Conservation (phyloP, 106 monocot species). For the Dendrobium officinale region DNA sequence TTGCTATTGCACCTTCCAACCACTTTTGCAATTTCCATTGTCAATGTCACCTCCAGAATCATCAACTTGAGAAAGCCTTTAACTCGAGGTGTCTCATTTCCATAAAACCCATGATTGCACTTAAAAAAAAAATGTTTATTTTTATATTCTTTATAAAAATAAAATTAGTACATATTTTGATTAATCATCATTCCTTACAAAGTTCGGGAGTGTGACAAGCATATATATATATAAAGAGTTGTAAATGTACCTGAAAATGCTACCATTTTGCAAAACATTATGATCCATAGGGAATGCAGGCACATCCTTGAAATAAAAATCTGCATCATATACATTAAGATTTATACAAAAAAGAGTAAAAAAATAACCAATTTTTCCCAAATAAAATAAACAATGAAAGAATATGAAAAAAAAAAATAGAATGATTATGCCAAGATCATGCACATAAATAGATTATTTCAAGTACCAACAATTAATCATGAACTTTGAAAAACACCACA, state of each 20-base stretch:
- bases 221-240: background rate
- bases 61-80: background rate
- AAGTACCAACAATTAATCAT: background rate
- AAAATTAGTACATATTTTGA: background rate
- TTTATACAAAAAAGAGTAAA: background rate
- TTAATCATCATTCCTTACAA: background rate
- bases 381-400: background rate
- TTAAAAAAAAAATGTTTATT: background rate
- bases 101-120: background rate
- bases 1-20: background rate
- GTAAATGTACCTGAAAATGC: background rate
- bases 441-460: background rate
- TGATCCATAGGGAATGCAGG: background rate
- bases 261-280: constrained; percentile 1
- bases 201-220: background rate
- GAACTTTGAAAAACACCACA: background rate
- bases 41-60: background rate
- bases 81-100: background rate
- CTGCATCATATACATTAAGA: background rate
- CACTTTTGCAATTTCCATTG: background rate
- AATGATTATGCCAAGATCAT: background rate
- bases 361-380: background rate
- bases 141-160: background rate
- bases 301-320: constrained; percentile 2
- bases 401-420: background rate